Conservation (phyloP, 1,139 yeast species). For the Candida labiduridarum region DNA sequence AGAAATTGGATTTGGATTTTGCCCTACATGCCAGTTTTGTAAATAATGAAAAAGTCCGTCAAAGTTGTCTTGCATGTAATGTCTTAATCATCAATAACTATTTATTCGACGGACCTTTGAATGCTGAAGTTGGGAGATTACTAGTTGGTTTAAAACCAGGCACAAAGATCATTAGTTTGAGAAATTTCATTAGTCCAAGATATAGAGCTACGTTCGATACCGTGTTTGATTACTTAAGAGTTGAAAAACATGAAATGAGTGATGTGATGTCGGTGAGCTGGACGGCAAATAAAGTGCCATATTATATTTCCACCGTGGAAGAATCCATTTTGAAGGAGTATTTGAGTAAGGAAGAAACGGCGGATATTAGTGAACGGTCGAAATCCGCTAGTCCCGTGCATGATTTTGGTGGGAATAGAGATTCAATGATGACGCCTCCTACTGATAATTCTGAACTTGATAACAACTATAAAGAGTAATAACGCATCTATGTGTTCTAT, state of each 20-base stretch:
- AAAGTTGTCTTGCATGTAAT: conserved; percentile 61
- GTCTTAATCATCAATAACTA: conserved; percentile 82
- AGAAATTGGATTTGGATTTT: conserved; percentile 55
- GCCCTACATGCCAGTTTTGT: conserved; percentile 74
- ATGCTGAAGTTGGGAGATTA: conserved; percentile 66
- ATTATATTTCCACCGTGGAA: conserved; percentile 75
- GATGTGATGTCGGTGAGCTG: conserved; percentile 77
- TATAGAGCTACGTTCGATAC: conserved; percentile 60
- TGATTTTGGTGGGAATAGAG: not conserved
- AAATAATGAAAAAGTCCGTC: conserved; percentile 57
- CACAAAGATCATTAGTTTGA: conserved; percentile 74
- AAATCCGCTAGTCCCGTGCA: conserved; percentile 9
- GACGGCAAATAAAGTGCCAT: conserved; percentile 85
- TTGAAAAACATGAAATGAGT: conserved; percentile 65
- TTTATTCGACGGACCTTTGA: conserved; percentile 74
- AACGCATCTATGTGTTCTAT: not conserved
- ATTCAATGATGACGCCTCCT: conserved; percentile 9
- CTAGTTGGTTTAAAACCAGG: conserved; percentile 70
- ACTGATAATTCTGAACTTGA: conserved; percentile 6
- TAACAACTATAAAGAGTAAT: not conserved
- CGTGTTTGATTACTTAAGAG: conserved; percentile 62
- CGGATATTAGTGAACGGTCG: conserved; percentile 9
- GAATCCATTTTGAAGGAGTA: conserved; percentile 35
- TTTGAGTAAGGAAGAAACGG: conserved; percentile 17
- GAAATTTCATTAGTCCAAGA: conserved; percentile 67